Conservation (phyloP, 805 yeast genomes). For the Candida easanensis region DNA sequence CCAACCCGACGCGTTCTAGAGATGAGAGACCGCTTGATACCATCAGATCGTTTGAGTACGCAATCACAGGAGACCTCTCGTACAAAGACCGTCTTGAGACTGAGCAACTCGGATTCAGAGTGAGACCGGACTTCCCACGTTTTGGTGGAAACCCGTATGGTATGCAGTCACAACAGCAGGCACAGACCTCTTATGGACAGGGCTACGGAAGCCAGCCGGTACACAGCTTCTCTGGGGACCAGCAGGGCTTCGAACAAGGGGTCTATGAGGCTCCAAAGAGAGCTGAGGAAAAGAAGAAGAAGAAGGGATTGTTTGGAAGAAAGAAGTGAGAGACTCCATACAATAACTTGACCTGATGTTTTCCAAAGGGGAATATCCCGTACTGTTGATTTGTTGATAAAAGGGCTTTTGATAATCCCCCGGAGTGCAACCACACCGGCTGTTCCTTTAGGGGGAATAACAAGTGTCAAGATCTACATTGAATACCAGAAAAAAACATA, state of each 20-base stretch:
- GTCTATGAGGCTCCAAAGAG: conserved; percentile 58
- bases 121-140: conserved; percentile 70
- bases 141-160: conserved; percentile 40
- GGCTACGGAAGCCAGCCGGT: conserved; percentile 26
- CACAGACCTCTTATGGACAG: conserved; percentile 1
- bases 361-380: too few relatives aligned
- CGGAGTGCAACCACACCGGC: too few relatives aligned
- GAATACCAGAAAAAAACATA: too few relatives aligned
- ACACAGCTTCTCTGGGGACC: conserved; percentile 30
- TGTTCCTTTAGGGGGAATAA: too few relatives aligned
- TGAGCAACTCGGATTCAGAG: conserved; percentile 77
- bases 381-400: too few relatives aligned
- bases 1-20: conserved; percentile 90
- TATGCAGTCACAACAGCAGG: conserved; percentile 6
- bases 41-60: conserved; percentile 87
- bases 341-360: too few relatives aligned
- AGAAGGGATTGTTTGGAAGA: conserved; percentile 77
- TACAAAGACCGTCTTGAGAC: conserved; percentile 83
- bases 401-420: too few relatives aligned
- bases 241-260: conserved; percentile 57
- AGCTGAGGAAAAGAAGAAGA: conserved; percentile 60
- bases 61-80: conserved; percentile 84
- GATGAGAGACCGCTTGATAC: conserved; percentile 98
- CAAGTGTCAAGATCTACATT: too few relatives aligned
- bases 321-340: conserved; percentile 44